Percentiles rank a stretch among this genome's conserved stretches.
phyloP scores from a whole-genome alignment of 768 basidiomycete species.

The Hygrocybe punicea region DNA sequence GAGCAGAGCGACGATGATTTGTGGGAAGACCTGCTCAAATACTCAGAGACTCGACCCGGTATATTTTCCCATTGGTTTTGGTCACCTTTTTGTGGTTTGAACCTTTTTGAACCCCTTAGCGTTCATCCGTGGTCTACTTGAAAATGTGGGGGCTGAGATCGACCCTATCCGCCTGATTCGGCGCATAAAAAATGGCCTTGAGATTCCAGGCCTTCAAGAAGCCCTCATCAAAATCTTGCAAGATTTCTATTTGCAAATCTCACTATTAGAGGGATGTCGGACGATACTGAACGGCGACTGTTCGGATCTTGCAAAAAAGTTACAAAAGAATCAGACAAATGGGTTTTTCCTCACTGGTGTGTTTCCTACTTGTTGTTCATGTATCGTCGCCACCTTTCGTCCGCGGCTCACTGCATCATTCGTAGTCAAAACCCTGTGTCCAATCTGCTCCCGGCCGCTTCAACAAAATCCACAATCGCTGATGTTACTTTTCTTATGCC shows the following conservation, averaged over 20 bases:
- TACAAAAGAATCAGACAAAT: conserved; percentile 73
- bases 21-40: conserved; percentile 93
- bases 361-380: conserved; percentile 22
- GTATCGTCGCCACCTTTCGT: no score
- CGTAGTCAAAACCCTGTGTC: conserved; percentile 57
- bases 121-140: conserved; percentile 91
- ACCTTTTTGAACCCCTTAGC: conserved; percentile 41
- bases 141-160: conserved; percentile 95
- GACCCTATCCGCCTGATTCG: conserved; percentile 92
- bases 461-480: conserved; percentile 57
- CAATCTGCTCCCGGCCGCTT: conserved; percentile 59
- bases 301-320: conserved; percentile 58
- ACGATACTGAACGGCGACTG: conserved; percentile 83
- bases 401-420: neutral
- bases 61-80: conserved; percentile 17
- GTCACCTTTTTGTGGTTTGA: neutral
- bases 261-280: conserved; percentile 88
- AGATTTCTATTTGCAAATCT: conserved; percentile 93
- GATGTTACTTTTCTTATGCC: conserved; percentile 78
- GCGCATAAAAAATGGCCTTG: conserved; percentile 91
- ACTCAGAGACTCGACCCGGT: conserved; percentile 93
- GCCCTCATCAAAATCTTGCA: conserved; percentile 96
- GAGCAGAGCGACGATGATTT: conserved; percentile 96
- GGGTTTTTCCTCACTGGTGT: conserved; percentile 76
- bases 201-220: conserved; percentile 92